A percentile compares a stretch with the other conserved stretches of the same genome.
These are phyloP conservation scores for Neonectria ditissima DNA, from an alignment of 2,329 filamentous ascomycete genomes.

Conservation along the genomic window DNA sequence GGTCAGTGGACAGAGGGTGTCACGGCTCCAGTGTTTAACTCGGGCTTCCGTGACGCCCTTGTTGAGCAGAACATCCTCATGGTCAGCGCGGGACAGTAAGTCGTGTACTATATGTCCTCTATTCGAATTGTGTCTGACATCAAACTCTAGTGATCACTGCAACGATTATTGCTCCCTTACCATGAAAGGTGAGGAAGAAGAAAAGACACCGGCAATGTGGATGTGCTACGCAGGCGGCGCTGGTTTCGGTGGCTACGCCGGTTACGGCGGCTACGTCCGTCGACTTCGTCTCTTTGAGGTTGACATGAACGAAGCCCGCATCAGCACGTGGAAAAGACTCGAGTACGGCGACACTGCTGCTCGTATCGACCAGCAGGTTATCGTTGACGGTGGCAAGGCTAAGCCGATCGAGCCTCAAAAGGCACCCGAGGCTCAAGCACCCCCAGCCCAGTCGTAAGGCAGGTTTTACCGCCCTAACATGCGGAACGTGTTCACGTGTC, in stretches of 20 bases:
- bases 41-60: constrained; percentile 90
- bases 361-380: constrained; percentile 72
- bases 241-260: constrained; percentile 95
- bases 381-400: constrained; percentile 71
- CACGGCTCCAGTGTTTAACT: constrained; percentile 90
- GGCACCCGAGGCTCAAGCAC: constrained; percentile 1
- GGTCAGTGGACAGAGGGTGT: constrained; percentile 85
- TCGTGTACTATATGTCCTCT: constrained; percentile 36
- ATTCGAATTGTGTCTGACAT: constrained; percentile 35
- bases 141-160: constrained; percentile 79
- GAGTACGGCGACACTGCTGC: constrained; percentile 71
- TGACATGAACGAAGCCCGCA: constrained; percentile 89
- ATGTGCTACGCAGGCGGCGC: constrained; percentile 97
- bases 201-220: constrained; percentile 80
- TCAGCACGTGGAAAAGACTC: constrained; percentile 91
- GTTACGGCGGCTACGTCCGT: constrained; percentile 87
- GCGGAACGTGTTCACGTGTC: not conserved
- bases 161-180: constrained; percentile 95
- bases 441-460: constrained; percentile 10
- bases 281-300: constrained; percentile 91
- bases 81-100: constrained; percentile 91
- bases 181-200: constrained; percentile 52
- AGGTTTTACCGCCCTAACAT: not conserved
- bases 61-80: constrained; percentile 87
- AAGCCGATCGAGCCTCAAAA: constrained; percentile 22